Base-by-base conservation (phyloP, 2,329 filamentous ascomycete genomes). In the Alternaria panax region DNA sequence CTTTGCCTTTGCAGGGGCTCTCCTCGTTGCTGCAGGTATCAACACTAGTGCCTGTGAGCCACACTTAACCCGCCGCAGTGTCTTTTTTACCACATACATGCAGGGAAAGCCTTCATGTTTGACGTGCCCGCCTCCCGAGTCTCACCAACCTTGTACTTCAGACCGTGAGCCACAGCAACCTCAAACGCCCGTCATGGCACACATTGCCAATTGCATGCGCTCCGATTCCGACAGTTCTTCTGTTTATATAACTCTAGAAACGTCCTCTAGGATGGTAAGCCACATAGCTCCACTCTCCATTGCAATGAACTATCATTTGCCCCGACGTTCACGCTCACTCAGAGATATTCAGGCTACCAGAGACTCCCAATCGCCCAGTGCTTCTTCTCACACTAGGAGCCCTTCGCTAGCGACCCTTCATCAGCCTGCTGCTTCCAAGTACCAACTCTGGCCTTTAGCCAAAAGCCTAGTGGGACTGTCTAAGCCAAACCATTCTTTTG, bases 201-300 rank as follows among this genome's bases (percentile, higher is more conserved):
- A 80, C 73, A 80, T 80, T 68, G 76, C 78, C 71, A 78, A 77
- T 74, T 79, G 77, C 75, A 78, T 79, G 65, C 75, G 78, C 54
- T 71, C 65, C 42, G 70, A 69, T 52, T 68, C 69, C 66, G 68
- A 72, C 55, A 73, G 66, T 58, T 67, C 69, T 51, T 68, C 68
- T 60, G 67, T 76, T 75, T 78, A 78, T 77, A 78, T 79, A 78
- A 65, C 66, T 47, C 64, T 69, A 54, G 75, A 76, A 75, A 73
- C 75, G 59, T 73, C 75, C 70, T 65, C 65, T 62, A 72, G 60
- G 30, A 66, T 55, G 48, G 75, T 77, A 74, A 74, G 74, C 75
- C 56, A 9, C 32, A 36, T 41, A 20, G 52, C 58, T 56, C 60
- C 62, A 45, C 64, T 55, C 57, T 52, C 61, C 63, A 54, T 48